Percentiles rank a stretch among this genome's conserved stretches.
Conservation (phyloP, 164 flowering plant genomes). For the Kingdonia uniflora region DNA sequence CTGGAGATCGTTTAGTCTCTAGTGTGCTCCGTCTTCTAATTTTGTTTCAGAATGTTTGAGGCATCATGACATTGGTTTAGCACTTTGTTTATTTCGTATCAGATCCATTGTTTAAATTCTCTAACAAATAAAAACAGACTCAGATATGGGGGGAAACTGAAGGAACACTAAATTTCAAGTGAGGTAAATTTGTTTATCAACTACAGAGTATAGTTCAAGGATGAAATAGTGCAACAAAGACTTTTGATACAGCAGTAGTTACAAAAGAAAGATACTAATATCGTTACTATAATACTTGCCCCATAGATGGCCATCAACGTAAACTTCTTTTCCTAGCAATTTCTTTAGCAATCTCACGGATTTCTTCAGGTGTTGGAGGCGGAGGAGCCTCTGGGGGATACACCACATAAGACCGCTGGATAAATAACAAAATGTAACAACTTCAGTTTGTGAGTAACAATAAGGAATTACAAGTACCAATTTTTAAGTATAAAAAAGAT, state of each 20-base stretch:
- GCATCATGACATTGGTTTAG: no score
- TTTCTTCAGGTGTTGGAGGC: constrained; percentile 84
- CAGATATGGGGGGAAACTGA: no score
- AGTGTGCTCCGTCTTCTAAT: no score
- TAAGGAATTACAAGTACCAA: not conserved
- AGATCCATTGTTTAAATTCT: no score
- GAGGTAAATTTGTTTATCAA: no score
- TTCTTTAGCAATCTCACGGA: constrained; percentile 85
- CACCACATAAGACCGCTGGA: constrained; percentile 65
- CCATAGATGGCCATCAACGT: constrained; percentile 12
- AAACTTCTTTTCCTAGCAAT: constrained; percentile 46
- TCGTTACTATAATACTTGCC: not conserved
- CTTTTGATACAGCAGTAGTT: not conserved
- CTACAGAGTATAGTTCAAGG: no score
- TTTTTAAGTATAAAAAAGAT: not conserved
- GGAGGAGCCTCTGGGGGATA: constrained; percentile 69
- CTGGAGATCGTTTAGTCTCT: no score
- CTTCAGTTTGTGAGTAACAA: not conserved
- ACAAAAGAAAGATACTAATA: not conserved
- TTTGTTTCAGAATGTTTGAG: no score
- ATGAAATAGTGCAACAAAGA: no score
- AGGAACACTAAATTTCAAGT: no score
- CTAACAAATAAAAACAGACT: no score
- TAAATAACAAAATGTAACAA: constrained; percentile 8
- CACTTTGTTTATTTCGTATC: no score